Evolutionary conservation across 2,329 filamentous ascomycete genomes (phyloP).

Genomic region (Aspergillus quadrilineatus): DNA sequence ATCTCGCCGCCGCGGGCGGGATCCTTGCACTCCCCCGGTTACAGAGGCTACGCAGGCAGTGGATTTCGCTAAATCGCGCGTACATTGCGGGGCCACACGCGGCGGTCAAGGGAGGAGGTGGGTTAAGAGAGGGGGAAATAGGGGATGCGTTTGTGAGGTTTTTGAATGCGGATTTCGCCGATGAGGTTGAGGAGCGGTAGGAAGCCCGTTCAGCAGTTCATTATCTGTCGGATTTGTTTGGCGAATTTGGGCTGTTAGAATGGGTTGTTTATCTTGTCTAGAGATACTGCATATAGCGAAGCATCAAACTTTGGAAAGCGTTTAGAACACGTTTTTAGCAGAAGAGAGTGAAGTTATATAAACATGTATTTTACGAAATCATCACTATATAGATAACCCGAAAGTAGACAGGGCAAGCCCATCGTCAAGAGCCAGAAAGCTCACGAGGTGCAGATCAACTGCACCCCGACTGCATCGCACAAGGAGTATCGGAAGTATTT

Average conservation of each 20-base stretch:
- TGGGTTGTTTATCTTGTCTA: too few relatives aligned
- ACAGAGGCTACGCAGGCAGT: slow-evolving; percentile 47
- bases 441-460: neutral
- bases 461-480: neutral
- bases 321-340: too few relatives aligned
- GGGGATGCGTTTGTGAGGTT: slow-evolving; percentile 48
- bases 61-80: slow-evolving; percentile 47
- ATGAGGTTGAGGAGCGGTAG: slow-evolving; percentile 19
- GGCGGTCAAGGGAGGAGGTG: slow-evolving; percentile 31
- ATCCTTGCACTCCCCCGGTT: slow-evolving; percentile 43
- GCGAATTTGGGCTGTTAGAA: too few relatives aligned
- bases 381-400: too few relatives aligned
- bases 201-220: too few relatives aligned
- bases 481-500: neutral
- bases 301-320: too few relatives aligned
- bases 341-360: too few relatives aligned
- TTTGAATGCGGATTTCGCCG: slow-evolving; percentile 45
- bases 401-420: too few relatives aligned
- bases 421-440: neutral
- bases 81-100: slow-evolving; percentile 40
- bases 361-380: too few relatives aligned
- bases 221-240: too few relatives aligned
- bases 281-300: too few relatives aligned
- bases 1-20: slow-evolving; percentile 42
- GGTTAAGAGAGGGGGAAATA: slow-evolving; percentile 36